phyloP scores from a whole-genome alignment of 371 early-diverging fungal genomes.

The Rhizopus stolonifer region DNA sequence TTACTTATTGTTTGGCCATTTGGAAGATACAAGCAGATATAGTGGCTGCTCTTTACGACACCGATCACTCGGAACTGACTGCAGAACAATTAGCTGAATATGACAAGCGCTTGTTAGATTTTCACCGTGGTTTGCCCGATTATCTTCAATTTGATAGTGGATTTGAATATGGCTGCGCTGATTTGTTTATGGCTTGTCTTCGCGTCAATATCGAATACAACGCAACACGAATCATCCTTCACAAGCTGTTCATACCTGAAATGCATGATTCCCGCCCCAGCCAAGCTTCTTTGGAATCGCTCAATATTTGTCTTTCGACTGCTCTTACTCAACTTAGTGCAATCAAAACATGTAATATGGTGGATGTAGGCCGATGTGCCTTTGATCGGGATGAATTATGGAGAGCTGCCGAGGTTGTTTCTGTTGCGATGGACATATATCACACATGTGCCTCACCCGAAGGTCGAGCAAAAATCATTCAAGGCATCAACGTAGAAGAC shows the following conservation, averaged over 20 bases:
- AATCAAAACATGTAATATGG: conserved; percentile 29
- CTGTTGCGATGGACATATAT: conserved; percentile 31
- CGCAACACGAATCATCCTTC: conserved; percentile 41
- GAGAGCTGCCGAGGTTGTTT: conserved; percentile 36
- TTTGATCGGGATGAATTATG: conserved; percentile 45
- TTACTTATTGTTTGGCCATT: conserved; percentile 19
- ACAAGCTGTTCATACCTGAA: conserved; percentile 39
- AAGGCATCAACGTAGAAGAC: conserved; percentile 21
- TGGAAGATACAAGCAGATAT: conserved; percentile 34
- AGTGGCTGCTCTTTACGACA: conserved; percentile 24
- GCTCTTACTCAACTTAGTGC: conserved; percentile 28
- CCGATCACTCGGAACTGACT: conserved; percentile 20
- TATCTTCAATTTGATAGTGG: conserved; percentile 32
- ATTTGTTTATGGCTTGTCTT: conserved; percentile 32
- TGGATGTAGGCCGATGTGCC: conserved; percentile 24
- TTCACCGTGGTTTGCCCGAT: conserved; percentile 21
- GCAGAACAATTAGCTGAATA: conserved; percentile 27
- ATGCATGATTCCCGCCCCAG: conserved; percentile 22
- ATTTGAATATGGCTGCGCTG: conserved; percentile 34
- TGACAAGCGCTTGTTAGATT: conserved; percentile 19
- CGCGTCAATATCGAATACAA: conserved; percentile 38
- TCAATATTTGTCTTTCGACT: conserved; percentile 32
- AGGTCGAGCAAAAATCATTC: conserved; percentile 18
- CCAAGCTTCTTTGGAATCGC: conserved; percentile 25
- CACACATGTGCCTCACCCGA: conserved; percentile 14